These are phyloP conservation scores for Fusarium sp. DNA, from an alignment of 2,329 filamentous ascomycete genomes.

Conservation along the genomic window DNA sequence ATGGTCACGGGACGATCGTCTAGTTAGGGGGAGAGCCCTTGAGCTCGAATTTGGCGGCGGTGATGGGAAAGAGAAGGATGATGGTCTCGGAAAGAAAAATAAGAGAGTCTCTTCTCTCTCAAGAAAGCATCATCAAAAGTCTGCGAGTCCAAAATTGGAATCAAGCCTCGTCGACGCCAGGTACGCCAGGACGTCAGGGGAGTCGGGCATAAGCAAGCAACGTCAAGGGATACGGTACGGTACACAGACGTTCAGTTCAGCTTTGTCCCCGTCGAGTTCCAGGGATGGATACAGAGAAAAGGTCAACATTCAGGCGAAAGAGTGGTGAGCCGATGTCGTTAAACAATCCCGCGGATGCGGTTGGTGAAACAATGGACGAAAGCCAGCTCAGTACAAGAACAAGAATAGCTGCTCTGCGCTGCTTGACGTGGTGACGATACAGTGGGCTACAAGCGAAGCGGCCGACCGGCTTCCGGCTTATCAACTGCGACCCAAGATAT, in stretches of 20 bases:
- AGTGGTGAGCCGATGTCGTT: slow-evolving; percentile 3
- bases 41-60: neutral
- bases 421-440: neutral
- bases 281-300: slow-evolving; percentile 10
- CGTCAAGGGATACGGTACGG: neutral
- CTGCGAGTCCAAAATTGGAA: slow-evolving; percentile 20
- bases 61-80: slow-evolving; percentile 3
- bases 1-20: slow-evolving; percentile 22
- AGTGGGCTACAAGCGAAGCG: slow-evolving; percentile 13
- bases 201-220: neutral
- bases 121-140: slow-evolving; percentile 33
- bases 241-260: slow-evolving; percentile 7
- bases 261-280: neutral
- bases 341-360: slow-evolving; percentile 29
- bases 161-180: slow-evolving; percentile 11
- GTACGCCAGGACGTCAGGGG: neutral
- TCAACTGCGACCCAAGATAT: slow-evolving; percentile 6
- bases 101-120: slow-evolving; percentile 8
- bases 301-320: neutral
- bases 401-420: neutral
- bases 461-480: slow-evolving; percentile 24
- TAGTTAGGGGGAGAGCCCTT: neutral
- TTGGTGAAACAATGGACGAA: slow-evolving; percentile 36
- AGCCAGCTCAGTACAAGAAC: slow-evolving; percentile 16
- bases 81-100: neutral